Conservation (phyloP, 2,329 filamentous ascomycete genomes). For the Fusarium palustre region DNA sequence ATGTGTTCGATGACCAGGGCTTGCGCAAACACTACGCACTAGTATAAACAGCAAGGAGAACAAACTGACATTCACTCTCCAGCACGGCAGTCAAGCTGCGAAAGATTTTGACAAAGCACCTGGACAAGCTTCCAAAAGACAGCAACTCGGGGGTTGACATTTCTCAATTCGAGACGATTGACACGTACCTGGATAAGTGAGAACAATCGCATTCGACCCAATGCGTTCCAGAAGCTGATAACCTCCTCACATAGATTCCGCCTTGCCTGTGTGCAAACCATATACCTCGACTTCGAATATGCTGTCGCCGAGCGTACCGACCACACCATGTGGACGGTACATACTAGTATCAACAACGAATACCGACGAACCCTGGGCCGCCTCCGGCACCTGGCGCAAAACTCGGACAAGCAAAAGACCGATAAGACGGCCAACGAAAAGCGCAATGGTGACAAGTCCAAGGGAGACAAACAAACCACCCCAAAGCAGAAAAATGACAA, state of each 20-base stretch:
- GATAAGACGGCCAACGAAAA: conserved; percentile 43
- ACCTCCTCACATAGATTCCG: conserved; percentile 68
- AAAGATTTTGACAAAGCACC: conserved; percentile 57
- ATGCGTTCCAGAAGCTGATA: conserved; percentile 29
- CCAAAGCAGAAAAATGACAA: conserved; percentile 43
- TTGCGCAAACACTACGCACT: conserved; percentile 20
- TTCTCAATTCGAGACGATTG: conserved; percentile 59
- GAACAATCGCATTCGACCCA: conserved; percentile 33
- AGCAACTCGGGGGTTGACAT: conserved; percentile 53
- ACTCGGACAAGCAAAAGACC: conserved; percentile 64
- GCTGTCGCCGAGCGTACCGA: conserved; percentile 74
- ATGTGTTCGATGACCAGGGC: conserved; percentile 9
- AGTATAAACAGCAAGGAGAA: conserved; percentile 15
- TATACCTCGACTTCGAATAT: conserved; percentile 78
- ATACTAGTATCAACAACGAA: conserved; percentile 80
- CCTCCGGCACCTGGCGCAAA: conserved; percentile 63
- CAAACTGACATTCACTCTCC: conserved; percentile 38
- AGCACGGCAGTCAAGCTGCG: conserved; percentile 60
- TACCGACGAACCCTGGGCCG: conserved; percentile 78
- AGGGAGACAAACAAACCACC: conserved; percentile 41
- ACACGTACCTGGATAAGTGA: conserved; percentile 58
- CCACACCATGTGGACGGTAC: conserved; percentile 79
- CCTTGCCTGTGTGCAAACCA: conserved; percentile 75
- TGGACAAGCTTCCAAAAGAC: conserved; percentile 57
- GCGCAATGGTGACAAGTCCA: conserved; percentile 43